Evolutionary conservation across 768 basidiomycete species (phyloP).

Genomic region (Dioszegia hungarica): DNA sequence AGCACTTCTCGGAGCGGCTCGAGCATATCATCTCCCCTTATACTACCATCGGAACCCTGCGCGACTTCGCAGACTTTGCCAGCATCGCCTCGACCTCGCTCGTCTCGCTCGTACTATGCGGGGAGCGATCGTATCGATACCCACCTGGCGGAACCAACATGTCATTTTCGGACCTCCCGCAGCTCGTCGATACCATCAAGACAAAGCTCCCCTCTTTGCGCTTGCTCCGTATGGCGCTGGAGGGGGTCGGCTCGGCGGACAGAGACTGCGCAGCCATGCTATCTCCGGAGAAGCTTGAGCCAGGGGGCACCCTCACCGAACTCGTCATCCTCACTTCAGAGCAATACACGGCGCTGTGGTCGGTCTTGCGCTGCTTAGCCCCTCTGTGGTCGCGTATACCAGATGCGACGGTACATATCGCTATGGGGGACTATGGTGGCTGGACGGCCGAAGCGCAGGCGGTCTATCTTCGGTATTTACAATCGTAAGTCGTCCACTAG

Average conservation of each 20-base stretch:
- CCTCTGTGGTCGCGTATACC: background rate
- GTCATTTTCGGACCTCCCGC: background rate
- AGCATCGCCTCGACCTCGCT: background rate
- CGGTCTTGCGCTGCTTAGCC: background rate
- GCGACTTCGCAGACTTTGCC: background rate
- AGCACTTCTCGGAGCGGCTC: background rate
- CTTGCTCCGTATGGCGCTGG: background rate
- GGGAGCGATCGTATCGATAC: no score
- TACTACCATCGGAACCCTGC: background rate
- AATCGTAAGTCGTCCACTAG: no score
- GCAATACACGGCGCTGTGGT: background rate
- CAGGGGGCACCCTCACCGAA: background rate
- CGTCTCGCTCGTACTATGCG: background rate
- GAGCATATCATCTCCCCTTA: background rate
- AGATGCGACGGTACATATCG: no score
- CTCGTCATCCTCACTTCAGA: background rate
- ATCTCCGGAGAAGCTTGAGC: background rate
- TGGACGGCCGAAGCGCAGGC: no score
- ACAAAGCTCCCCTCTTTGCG: background rate
- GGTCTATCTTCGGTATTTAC: no score
- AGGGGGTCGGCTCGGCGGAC: background rate
- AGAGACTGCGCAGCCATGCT: background rate
- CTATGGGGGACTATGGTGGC: no score
- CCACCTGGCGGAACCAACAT: background rate
- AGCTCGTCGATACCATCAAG: background rate